Evolutionary conservation across 805 yeast genomes (phyloP), one percentile per base, ranked within the genome.

Genomic region (Blastobotrys mokoenaii): DNA sequence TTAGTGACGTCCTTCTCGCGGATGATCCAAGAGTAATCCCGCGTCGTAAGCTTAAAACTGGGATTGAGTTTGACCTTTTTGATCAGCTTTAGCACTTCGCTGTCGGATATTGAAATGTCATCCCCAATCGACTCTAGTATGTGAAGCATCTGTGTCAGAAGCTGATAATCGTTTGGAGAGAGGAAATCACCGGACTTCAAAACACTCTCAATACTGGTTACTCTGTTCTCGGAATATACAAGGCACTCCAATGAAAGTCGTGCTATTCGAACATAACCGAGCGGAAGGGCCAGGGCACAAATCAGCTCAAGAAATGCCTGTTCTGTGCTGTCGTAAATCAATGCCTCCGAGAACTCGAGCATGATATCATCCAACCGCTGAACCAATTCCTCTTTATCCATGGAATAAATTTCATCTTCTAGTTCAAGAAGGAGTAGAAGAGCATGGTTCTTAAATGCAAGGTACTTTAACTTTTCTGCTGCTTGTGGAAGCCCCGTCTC

Each of bases 361-460:
- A 83, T 56, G 0, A 72, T 65, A 46, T 62, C 64, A 34, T 67
- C 52, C 55, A 78, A 62, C 10, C 73, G 62, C 1, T 53, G 41
- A 1, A 46, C 45, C 32, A 55, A 51, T 41, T 53, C 56, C 1
- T 56, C 52, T 3, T 67, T 49, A 36, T 64, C 69, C 4, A 44
- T 46, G 12, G 44, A 51, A 16, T 54, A 55, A 15, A 52, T 44
- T 15, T 56, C 56, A 5, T 53, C 43, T 10, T 62, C 51, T 9
- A 73, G 52, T 43, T 62, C 60, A 27, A 71, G 67, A 22, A 84
- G 71, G 49, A 79, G 74, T 29, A 86, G 70, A 54, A 86, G 72
- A 0, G 95, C 96, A 46, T 95, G 67, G 58, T 90, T 93, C 52
- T 96, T 73, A 58, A 79, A 79, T 1, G 83, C 82, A 53, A 93